Evolutionary conservation across 805 yeast species (phyloP), one percentile per base, ranked within the genome.

Genomic region (Metschnikowia chrysomelidarum): DNA sequence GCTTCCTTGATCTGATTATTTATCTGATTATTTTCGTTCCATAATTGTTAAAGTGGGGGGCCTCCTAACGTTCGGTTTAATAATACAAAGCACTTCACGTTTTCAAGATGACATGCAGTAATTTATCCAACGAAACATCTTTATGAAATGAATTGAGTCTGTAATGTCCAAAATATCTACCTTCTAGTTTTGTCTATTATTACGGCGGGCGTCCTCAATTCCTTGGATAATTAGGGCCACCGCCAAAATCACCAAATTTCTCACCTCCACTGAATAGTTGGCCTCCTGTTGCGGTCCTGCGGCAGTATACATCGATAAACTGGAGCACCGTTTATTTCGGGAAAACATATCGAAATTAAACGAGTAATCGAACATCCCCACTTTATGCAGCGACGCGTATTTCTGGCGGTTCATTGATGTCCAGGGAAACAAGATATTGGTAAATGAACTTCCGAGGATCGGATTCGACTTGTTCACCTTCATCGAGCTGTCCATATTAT

Each of bases 331-430:
- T 4, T 8, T 8, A 1, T 30, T 32, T 13, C 30, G 18, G 16
- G 24, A 23, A 27, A 32, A 30, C 8, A 16, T 11, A 15, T 24
- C 19, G 12, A 25, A 20, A 10, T 28, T 19, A 12, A 21, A 12
- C 24, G 27, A 21, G 18, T 32, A 9, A 19, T 15, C 34, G n/a
- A 36, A 21, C 24, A 21, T 31, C 3, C 39, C 39, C 30, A 19
- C 18, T 4, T 30, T 20, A 11, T 25, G 17, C 3, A 27, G 24
- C 21, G 34, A 30, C 9, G 19, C 17, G 12, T 28, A 21, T 4
- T 30, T 24, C 15, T 4, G 13, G 14, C 32, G 19, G 24, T 4
- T 21, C 13, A 19, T 20, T 9, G 28, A n/a, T 12, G 20, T 6
- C 7, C 18, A 18, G n/a, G 27, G 6, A 4, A 14, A n/a, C 11